Evolutionary conservation across 192 early-diverging fungal genomes (phyloP).

Genomic region (Backusella mclennaniae): DNA sequence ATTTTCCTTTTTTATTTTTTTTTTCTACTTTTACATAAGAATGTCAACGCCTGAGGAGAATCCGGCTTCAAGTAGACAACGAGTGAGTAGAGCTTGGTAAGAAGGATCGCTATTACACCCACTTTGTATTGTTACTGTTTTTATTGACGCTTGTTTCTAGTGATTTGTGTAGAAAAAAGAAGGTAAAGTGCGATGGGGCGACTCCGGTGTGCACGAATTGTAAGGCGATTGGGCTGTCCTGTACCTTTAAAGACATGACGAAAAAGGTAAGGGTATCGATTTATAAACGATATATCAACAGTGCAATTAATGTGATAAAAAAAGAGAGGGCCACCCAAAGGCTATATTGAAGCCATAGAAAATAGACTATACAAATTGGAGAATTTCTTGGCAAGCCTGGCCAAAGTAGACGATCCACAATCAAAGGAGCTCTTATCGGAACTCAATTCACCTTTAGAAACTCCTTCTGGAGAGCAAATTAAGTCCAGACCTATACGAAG

Average conservation of each 20-base stretch:
- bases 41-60: background rate
- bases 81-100: constrained; percentile 40
- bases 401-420: constrained; percentile 44
- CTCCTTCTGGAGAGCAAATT: constrained; percentile 33
- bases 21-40: constrained; percentile 6
- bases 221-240: constrained; percentile 57
- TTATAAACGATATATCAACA: too few species aligned
- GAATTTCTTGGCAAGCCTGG: constrained; percentile 58
- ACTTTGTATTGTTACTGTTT: background rate
- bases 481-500: constrained; percentile 17
- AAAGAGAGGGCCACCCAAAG: constrained; percentile 79
- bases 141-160: constrained; percentile 30
- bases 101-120: background rate
- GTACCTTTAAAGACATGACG: constrained; percentile 58
- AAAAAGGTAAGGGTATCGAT: constrained; percentile 24
- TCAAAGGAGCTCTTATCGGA: constrained; percentile 31
- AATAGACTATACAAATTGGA: constrained; percentile 69
- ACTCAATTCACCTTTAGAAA: constrained; percentile 38
- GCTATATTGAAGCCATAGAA: constrained; percentile 84
- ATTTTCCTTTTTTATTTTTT: constrained; percentile 6
- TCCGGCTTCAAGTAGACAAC: constrained; percentile 12
- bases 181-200: constrained; percentile 80
- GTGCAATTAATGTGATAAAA: too few species aligned
- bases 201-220: constrained; percentile 73
- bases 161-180: constrained; percentile 78